Evolutionary conservation across 768 basidiomycete species (phyloP), one percentile per base, ranked within the genome.

Genomic region (Termitomyces bulborhizus): DNA sequence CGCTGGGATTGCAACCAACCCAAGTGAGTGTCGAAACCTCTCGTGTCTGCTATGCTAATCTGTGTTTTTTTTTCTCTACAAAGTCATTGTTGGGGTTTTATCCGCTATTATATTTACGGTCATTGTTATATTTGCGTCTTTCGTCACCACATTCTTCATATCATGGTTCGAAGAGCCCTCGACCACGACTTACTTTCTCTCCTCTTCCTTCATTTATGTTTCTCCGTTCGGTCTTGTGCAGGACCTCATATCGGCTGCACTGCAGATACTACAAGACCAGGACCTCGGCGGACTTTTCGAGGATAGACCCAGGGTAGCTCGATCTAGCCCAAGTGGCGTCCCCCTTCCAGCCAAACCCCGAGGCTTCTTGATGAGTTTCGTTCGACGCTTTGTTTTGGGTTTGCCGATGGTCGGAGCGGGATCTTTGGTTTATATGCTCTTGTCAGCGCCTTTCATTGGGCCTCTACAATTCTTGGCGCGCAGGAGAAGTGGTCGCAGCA

Each of bases 371-470:
- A 73, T 69, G 55, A 73, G 76, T 32, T 81, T 90, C 60, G 58
- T 87, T 51, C 81, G 79, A 41, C 83, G 89, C n/a, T 86, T 92
- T 66, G 60, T 92, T 12, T 66, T 93, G 26, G 90, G 90, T 24
- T 72, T 92, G 13, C 89, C 90, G 29, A 76, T 91, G 54, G 78
- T 93, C 12, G 89, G 90, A 9, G 88, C 86, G 40, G 82, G 82
- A 18, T 90, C 87, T 15, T 68, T 92, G 42, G 78, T 90, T 16
- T 86, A 88, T 51, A 80, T 89, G 80, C 68, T 92, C 15, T 58
- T 84, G 11, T 81, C 86, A 3, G 65, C 84, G 6, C 86, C 83
- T 24, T 67, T 86, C 54, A 73, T 88, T 45, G 82, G 78, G 0
- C 88, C 88, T 13, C 66, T 90, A 40, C 86, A 88, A 49, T 84